Conservation (phyloP, 2,329 filamentous ascomycete species). For the Aureobasidium sp. region DNA sequence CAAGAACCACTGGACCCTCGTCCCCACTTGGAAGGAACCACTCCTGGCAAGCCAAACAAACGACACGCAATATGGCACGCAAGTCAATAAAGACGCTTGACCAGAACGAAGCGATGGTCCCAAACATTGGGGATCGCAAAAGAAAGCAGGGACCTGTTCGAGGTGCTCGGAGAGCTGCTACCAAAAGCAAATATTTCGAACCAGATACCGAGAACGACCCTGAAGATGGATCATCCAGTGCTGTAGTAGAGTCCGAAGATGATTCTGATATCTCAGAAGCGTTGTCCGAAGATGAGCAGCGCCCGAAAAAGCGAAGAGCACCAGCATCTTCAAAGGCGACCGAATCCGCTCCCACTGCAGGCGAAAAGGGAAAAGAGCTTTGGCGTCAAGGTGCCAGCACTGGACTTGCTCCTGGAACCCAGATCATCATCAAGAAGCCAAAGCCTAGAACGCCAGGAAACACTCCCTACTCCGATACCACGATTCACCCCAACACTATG, state of each 20-base stretch:
- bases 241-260: conserved; percentile 27
- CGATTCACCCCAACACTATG: conserved; percentile 56
- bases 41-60: background rate
- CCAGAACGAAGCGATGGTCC: background rate
- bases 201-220: conserved; percentile 26
- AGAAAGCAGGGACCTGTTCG: background rate
- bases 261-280: conserved; percentile 35
- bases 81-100: background rate
- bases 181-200: conserved; percentile 45
- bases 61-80: conserved; percentile 5
- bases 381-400: conserved; percentile 50
- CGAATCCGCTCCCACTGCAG: conserved; percentile 5
- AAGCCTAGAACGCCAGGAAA: conserved; percentile 52
- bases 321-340: conserved; percentile 16
- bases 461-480: conserved; percentile 48
- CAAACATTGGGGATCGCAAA: background rate
- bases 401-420: conserved; percentile 49
- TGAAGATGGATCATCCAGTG: conserved; percentile 21
- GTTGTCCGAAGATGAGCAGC: conserved; percentile 11
- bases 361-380: conserved; percentile 38
- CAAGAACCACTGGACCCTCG: background rate
- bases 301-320: conserved; percentile 16
- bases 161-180: conserved; percentile 19
- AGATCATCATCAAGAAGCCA: conserved; percentile 54
- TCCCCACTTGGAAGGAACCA: background rate